A percentile compares a stretch with the other conserved stretches of the same genome.
These are phyloP conservation scores for Fusarium tupiense DNA, from an alignment of 2,329 filamentous ascomycete genomes.

Conservation along the genomic window DNA sequence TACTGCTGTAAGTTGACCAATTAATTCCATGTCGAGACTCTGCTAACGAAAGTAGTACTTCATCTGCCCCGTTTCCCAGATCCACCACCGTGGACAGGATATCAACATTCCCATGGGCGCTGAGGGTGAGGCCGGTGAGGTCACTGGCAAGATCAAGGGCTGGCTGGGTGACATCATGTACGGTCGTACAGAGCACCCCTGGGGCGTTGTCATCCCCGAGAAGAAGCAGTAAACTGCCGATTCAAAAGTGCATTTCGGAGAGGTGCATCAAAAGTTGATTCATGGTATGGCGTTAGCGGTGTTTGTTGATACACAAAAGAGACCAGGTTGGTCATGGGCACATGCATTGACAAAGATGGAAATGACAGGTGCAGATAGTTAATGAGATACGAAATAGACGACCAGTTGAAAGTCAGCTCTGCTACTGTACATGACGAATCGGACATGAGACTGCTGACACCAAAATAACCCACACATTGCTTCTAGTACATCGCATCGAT, in stretches of 20 bases:
- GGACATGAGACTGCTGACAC: not conserved
- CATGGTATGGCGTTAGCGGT: conserved; percentile 40
- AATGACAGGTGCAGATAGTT: conserved; percentile 18
- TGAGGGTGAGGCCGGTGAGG: conserved; percentile 59
- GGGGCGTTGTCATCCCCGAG: conserved; percentile 75
- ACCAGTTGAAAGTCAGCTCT: conserved; percentile 21
- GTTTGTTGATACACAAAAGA: conserved; percentile 34
- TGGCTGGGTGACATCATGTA: conserved; percentile 81
- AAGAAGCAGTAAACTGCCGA: conserved; percentile 58
- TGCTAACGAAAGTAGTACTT: conserved; percentile 66
- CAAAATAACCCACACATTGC: not conserved
- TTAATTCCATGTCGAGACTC: not conserved
- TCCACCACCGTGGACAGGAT: conserved; percentile 73
- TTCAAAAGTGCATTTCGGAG: not conserved
- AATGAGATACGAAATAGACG: conserved; percentile 41
- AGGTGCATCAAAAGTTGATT: conserved; percentile 17
- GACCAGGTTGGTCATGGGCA: conserved; percentile 12
- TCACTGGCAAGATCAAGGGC: conserved; percentile 71
- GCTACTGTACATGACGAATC: not conserved
- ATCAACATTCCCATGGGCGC: conserved; percentile 69
- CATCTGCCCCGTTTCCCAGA: conserved; percentile 72
- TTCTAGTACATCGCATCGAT: not conserved
- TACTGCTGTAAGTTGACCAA: conserved; percentile 75
- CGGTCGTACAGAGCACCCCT: conserved; percentile 72
- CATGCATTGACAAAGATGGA: conserved; percentile 3